Percentiles rank a stretch among this genome's conserved stretches.
phyloP scores from a whole-genome alignment of 1,284 basidiomycete species.

The Trichosporon ovoides region DNA sequence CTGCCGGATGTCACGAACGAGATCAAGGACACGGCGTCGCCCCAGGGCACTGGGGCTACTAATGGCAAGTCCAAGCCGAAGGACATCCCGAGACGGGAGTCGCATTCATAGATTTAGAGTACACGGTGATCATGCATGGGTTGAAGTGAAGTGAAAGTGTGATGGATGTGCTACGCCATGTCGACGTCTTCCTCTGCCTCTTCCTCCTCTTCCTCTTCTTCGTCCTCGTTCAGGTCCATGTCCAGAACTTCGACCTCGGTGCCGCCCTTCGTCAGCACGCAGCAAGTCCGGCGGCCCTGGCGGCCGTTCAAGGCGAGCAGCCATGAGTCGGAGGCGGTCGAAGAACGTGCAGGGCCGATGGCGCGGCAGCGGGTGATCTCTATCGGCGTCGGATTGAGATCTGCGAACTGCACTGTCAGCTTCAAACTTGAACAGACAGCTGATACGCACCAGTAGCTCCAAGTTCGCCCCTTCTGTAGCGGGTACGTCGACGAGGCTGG shows the following conservation, averaged over 20 bases:
- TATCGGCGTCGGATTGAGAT: not conserved
- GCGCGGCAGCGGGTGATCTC: conserved; percentile 16
- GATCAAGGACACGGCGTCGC: not conserved
- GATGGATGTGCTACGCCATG: conserved; percentile 11
- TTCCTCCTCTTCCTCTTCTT: conserved; percentile 27
- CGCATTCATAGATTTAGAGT: not conserved
- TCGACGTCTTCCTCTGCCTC: conserved; percentile 20
- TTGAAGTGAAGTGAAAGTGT: too few species aligned
- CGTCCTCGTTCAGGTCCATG: conserved; percentile 38
- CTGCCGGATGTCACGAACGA: not conserved
- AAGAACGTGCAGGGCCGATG: conserved; percentile 11
- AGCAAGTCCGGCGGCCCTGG: conserved; percentile 32
- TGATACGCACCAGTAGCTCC: not conserved
- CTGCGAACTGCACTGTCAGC: not conserved
- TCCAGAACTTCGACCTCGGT: conserved; percentile 35
- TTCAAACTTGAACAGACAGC: too few species aligned
- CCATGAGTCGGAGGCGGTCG: conserved; percentile 7
- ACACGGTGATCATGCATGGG: not conserved
- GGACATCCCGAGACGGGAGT: not conserved
- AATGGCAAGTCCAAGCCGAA: too few species aligned
- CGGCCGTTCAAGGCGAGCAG: conserved; percentile 36
- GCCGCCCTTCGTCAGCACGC: conserved; percentile 29
- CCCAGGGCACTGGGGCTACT: too few species aligned
- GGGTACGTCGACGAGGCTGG: not conserved
- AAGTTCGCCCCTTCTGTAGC: not conserved